Percentiles rank a stretch among this genome's conserved stretches.
phyloP scores from a whole-genome alignment of 495 filamentous ascomycete species.

The Staphylotrichum tortipilum region DNA sequence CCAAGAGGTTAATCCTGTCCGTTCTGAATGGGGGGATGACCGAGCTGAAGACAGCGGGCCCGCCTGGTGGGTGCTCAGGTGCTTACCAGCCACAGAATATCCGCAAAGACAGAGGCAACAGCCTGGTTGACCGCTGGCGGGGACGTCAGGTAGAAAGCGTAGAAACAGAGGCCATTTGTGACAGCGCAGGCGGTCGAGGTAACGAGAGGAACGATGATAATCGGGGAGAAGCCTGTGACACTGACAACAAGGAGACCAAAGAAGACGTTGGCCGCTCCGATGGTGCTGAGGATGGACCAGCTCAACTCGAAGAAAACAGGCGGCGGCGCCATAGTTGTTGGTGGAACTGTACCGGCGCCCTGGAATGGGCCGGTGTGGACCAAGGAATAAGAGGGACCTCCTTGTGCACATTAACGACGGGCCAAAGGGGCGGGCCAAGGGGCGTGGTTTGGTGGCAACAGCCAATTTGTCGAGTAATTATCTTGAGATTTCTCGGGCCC shows the following conservation, averaged over 20 bases:
- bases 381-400: too few species aligned
- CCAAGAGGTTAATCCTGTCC: neutral
- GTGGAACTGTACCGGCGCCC: neutral
- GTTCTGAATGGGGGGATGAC: neutral
- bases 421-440: too few species aligned
- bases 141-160: conserved; percentile 27
- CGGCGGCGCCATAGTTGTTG: neutral
- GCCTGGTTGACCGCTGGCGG: conserved; percentile 7
- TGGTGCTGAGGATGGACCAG: conserved; percentile 32
- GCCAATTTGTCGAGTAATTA: too few species aligned
- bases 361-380: too few species aligned
- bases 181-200: conserved; percentile 22
- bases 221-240: conserved; percentile 21
- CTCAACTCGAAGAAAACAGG: conserved; percentile 27
- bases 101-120: conserved; percentile 25
- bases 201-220: conserved; percentile 25
- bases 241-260: conserved; percentile 23
- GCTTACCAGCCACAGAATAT: conserved; percentile 28
- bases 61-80: too few species aligned
- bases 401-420: too few species aligned
- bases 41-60: neutral
- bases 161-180: conserved; percentile 31
- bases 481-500: too few species aligned
- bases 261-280: conserved; percentile 24
- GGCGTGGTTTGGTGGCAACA: too few species aligned